Base-by-base conservation (phyloP, 257 asterid species). In the Plantago ovata region DNA sequence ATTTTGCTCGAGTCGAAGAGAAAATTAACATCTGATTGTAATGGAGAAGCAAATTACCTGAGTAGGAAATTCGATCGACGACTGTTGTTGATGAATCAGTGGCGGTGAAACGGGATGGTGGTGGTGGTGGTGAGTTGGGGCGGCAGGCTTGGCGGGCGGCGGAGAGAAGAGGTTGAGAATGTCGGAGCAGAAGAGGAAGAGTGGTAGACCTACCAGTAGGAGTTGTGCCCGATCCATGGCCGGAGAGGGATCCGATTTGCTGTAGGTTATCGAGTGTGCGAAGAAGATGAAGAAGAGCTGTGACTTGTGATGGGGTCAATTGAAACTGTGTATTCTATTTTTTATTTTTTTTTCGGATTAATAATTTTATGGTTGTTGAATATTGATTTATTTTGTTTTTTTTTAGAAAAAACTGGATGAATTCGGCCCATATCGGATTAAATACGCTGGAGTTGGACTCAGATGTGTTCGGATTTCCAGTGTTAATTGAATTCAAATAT, bases 151-250 rank as follows among this genome's bases (percentile, higher is more conserved):
- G 13, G 86, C 48, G 62, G 91, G 91, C 65, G 91, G 87, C 50
- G 95, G 94, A 45, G 89, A 56, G 64, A 92, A 92, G 71, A 92
- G 84, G 52, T 62, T 62, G 81, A 88, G 49, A 56, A 92, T 60
- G 68, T 92, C 98, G 58, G 98, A 88, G 76, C 76, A 72, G 65
- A 92, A 72, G 58, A 92, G 84, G 86, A 92, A 82, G 46, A 92
- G 79, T 40, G 98, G 98, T 18, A 92, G 63, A 50, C 84, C 95
- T 45, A 85, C 84, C 54, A 92, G 49, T 15, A 92, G 77, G 58
- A 92, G 71, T 62, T 85, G 96, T 16, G 86, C 68, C 52, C 98
- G 94, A 81, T 88, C 98, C 95, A 92, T 85, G 22, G 23, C 16
- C 33, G 15, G 9, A 10, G 7, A 8, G 50, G 12, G 24, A 15